phyloP scores from a whole-genome alignment of 345 rosid genomes.

The Toxicodendron radicans region DNA sequence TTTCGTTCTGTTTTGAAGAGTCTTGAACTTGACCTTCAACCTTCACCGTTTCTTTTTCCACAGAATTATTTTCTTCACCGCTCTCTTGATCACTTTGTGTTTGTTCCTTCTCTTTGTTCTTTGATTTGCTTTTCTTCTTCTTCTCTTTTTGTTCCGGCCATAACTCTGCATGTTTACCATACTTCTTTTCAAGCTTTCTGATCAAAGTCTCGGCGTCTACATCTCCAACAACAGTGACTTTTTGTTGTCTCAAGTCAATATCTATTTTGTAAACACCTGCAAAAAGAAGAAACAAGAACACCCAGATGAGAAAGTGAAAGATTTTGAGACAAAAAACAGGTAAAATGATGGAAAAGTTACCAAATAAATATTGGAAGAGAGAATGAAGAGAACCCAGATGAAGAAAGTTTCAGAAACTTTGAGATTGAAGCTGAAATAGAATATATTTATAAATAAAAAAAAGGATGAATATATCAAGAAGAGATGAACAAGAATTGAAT shows the following conservation, averaged over 20 bases:
- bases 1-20: conserved; percentile 18
- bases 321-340: not conserved
- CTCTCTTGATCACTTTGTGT: conserved; percentile 41
- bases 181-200: conserved; percentile 52
- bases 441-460: not conserved
- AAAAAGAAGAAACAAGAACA: not conserved
- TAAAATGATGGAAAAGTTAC: not conserved
- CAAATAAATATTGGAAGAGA: not conserved
- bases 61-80: conserved; percentile 28
- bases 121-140: conserved; percentile 47
- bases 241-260: conserved; percentile 64
- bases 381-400: conserved; percentile 17
- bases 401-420: conserved; percentile 15
- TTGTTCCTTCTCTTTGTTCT: conserved; percentile 37
- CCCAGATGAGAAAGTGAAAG: not conserved
- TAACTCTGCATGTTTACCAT: conserved; percentile 67
- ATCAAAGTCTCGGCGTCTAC: conserved; percentile 49
- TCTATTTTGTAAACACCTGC: conserved; percentile 70
- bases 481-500: not conserved
- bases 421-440: conserved; percentile 8
- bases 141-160: conserved; percentile 49
- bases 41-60: conserved; percentile 23
- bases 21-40: conserved; percentile 19
- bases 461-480: not conserved
- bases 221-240: conserved; percentile 61